These are phyloP conservation scores for Trametes sanguinea DNA, from an alignment of 768 basidiomycete species.

Conservation along the genomic window DNA sequence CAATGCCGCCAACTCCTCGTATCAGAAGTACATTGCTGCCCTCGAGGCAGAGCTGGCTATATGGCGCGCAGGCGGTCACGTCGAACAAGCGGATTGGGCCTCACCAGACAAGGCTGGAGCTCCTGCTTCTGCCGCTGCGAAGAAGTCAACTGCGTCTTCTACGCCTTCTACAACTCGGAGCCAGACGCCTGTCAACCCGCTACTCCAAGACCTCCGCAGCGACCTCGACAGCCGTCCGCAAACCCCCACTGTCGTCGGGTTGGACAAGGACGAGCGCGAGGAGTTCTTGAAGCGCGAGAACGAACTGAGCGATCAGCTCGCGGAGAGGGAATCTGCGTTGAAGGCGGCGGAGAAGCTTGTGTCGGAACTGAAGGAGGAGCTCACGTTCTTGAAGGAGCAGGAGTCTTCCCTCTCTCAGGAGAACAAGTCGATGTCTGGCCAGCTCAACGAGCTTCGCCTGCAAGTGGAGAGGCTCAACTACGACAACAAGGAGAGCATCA, in stretches of 20 bases:
- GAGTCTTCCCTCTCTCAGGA: slow-evolving; percentile 84
- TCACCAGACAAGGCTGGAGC: slow-evolving; percentile 59
- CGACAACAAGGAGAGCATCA: slow-evolving; percentile 92
- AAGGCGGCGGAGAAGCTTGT: slow-evolving; percentile 81
- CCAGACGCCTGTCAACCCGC: slow-evolving; percentile 75
- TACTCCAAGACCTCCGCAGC: slow-evolving; percentile 66
- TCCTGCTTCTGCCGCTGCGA: slow-evolving; percentile 43
- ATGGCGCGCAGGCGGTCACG: slow-evolving; percentile 86
- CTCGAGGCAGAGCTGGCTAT: slow-evolving; percentile 88
- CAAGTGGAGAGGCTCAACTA: slow-evolving; percentile 92
- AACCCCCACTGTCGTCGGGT: slow-evolving; percentile 83
- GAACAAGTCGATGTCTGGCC: slow-evolving; percentile 91
- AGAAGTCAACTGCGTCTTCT: slow-evolving; percentile 56
- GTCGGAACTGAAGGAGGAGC: slow-evolving; percentile 85
- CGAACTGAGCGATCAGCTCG: slow-evolving; percentile 89
- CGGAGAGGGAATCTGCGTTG: slow-evolving; percentile 87
- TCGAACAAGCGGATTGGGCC: slow-evolving; percentile 85
- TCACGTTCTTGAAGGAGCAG: slow-evolving; percentile 89
- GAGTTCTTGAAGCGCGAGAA: slow-evolving; percentile 97
- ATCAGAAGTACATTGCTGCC: slow-evolving; percentile 83
- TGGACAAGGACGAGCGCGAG: slow-evolving; percentile 97
- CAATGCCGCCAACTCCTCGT: slow-evolving; percentile 78
- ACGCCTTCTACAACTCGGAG: slow-evolving; percentile 66
- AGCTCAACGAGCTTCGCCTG: slow-evolving; percentile 89
- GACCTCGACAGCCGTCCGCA: slow-evolving; percentile 85